These are phyloP conservation scores for Thalassiosira exigua DNA, from an alignment of 352 stramenopile species.

Conservation along the genomic window DNA sequence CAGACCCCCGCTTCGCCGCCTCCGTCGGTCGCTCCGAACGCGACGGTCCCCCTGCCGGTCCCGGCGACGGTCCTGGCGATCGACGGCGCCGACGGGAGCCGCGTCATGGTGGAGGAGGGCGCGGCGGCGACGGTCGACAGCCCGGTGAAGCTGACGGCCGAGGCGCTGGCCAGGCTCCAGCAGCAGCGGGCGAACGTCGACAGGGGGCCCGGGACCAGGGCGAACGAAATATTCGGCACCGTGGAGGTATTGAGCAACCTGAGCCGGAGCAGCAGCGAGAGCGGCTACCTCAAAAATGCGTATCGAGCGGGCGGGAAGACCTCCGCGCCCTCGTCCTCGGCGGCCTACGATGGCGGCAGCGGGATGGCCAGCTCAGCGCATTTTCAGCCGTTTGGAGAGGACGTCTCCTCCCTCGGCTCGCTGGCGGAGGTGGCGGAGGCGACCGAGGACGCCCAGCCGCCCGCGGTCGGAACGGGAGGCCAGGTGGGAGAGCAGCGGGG, in stretches of 20 bases:
- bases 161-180: constrained; percentile 12
- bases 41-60: background rate
- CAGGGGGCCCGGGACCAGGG: background rate
- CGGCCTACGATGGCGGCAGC: background rate
- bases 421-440: constrained; percentile 1
- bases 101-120: background rate
- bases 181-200: background rate
- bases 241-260: constrained; percentile 34
- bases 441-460: background rate
- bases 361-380: constrained; percentile 16
- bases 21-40: background rate
- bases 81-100: background rate
- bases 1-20: background rate
- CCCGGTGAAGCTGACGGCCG: constrained; percentile 13
- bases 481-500: background rate
- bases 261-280: constrained; percentile 37
- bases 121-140: background rate
- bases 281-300: constrained; percentile 7
- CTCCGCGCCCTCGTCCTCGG: background rate
- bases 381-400: constrained; percentile 34
- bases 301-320: background rate
- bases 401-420: constrained; percentile 33
- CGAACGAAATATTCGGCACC: background rate
- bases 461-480: background rate
- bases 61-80: constrained; percentile 18